Base-by-base conservation (phyloP, 2,329 filamentous ascomycete genomes). In the Ambrosiella xylebori region DNA sequence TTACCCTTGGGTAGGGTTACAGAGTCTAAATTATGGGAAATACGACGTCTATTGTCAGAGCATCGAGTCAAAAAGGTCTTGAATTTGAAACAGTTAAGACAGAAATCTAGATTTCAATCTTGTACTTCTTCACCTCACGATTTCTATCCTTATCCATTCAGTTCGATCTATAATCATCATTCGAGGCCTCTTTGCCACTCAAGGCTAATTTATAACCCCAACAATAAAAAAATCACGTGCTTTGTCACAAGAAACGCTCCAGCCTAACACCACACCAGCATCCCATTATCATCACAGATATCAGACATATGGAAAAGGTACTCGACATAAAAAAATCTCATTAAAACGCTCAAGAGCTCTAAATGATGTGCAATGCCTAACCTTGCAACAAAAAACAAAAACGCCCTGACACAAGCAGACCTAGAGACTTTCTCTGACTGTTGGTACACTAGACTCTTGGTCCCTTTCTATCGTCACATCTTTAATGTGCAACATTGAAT, bases 291-390 rank as follows among this genome's bases (percentile, higher is more conserved):
- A 51, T 51, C 47, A 51, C 44, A 47, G 13, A 15, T 17, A 47
- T 17, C 13, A 17, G 44, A 47, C 6, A 47, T 15, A 47, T 47
- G n/a, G 8, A 13, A 47, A 15, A 13, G 1, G 8, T 17, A 27
- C 9, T 7, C 35, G 19, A 27, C 9, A 27, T 51, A 51, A 61
- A 39, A 40, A 35, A 49, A 58, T 55, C 40, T 56, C 57, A 59
- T 61, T 59, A 59, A 54, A 50, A 54, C 58, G 54, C 50, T 59
- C 47, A 53, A 47, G 41, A 54, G 39, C 51, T 38, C 44, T 55
- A 44, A 60, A 54, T 45, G 45, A 49, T 17, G 36, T 15, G 45
- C 50, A 58, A 51, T 35, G 36, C 51, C 39, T 27, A 49, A 58
- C 27, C 57, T 54, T 38, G 44, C 40, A 44, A 49, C 11, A 40